phyloP scores from a whole-genome alignment of 148 eudicot genomes.

The Pouteria glomerata region DNA sequence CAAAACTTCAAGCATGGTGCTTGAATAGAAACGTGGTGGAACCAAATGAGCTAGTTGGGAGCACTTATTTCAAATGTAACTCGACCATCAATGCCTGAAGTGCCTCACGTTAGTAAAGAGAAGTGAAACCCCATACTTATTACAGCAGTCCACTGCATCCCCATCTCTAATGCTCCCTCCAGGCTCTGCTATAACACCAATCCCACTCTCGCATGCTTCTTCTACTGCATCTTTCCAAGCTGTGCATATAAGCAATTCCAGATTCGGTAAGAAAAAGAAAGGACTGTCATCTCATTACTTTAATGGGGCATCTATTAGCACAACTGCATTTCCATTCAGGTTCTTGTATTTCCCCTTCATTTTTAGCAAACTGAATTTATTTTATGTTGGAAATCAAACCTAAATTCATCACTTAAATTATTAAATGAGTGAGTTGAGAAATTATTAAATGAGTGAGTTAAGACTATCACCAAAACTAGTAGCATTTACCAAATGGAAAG shows the following conservation, averaged over 20 bases:
- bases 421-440: background rate
- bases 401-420: background rate
- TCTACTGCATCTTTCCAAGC: slow-evolving; percentile 98
- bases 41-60: background rate
- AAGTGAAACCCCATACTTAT: slow-evolving; percentile 82
- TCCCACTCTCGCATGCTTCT: slow-evolving; percentile 86
- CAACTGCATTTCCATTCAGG: background rate
- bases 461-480: background rate
- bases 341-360: background rate
- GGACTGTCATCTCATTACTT: background rate
- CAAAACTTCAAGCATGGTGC: background rate
- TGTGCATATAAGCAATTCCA: slow-evolving; percentile 27
- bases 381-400: background rate
- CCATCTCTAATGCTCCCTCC: slow-evolving; percentile 86
- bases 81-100: slow-evolving; percentile 60
- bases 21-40: background rate
- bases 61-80: background rate
- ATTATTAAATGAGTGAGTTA: background rate
- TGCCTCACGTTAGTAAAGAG: slow-evolving; percentile 81
- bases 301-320: background rate
- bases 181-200: slow-evolving; percentile 78
- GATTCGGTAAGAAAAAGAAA: background rate
- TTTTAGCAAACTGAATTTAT: background rate
- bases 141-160: slow-evolving; percentile 86
- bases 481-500: slow-evolving; percentile 81